Base-by-base conservation (phyloP, 768 basidiomycete genomes). In the Russula vinacea region DNA sequence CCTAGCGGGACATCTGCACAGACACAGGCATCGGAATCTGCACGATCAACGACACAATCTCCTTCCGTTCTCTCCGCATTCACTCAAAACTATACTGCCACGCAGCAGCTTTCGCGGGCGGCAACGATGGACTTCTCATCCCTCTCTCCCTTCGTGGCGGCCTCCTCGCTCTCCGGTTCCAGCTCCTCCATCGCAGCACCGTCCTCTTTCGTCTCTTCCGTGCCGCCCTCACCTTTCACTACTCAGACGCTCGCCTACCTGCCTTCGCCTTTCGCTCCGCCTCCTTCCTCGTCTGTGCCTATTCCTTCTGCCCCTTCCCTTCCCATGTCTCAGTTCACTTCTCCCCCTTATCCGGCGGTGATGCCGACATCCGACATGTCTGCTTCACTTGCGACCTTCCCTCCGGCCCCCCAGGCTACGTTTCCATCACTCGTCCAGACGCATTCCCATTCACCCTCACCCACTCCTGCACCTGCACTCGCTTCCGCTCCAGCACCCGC, bases 31-130 rank as follows among this genome's bases (percentile, higher is more conserved):
- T 32, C 39, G 33, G 58, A 56, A 8, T 32, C 60, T 32, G 47
- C 45, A 35, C 39, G n/a, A 32, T 50, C 37, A 19, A 37, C 26
- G 26, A 37, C 54, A 19, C 50, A 42, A n/a, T 37, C 59, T 14
- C 47, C 64, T 35, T 65, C 64, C 8, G 47, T 61, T 24, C 64
- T 65, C 40, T 65, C 64, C 32, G 49, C 64, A 26, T 65, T 65
- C 4, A 65, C 59, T 2, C 64, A 60, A 53, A 56, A 50, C 16
- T 29, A 44, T 24, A 13, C 54, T 13, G 40, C 35, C 17, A 13
- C 59, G 26, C 59, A 61, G 60, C 59, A 32, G 40, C 56, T 45
- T 26, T 58, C 62, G 55, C 55, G 54, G 19, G 19, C 24, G n/a
- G 22, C 59, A 24, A 56, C 64, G 39, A 60, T 65, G 39, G 64